Evolutionary conservation across 225 moss, liverwort and hornwort species (phyloP).

Genomic region (Physcomitrium patens): DNA sequence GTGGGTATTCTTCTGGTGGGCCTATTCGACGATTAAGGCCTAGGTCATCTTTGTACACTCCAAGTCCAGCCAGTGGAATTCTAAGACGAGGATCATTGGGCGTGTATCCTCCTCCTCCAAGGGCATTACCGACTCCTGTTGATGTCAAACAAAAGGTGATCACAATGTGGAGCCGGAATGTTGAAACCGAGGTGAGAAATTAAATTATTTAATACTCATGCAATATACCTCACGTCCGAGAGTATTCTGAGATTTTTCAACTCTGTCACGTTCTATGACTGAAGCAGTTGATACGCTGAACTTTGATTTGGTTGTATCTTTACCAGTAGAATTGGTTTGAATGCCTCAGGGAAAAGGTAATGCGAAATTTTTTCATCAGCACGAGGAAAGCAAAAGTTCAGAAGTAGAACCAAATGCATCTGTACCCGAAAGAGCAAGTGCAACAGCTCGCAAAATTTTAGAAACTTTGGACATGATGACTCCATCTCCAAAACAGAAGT

Average conservation of each 20-base stretch:
- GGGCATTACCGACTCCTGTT: slow-evolving; percentile 52
- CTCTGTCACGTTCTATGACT: no score
- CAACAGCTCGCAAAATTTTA: slow-evolving; percentile 93
- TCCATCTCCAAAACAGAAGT: slow-evolving; percentile 85
- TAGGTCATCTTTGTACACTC: slow-evolving; percentile 65
- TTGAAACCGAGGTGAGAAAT: slow-evolving; percentile 44
- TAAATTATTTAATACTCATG: background rate
- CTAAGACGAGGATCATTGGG: slow-evolving; percentile 65
- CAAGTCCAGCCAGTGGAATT: slow-evolving; percentile 62
- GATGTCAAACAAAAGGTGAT: slow-evolving; percentile 49
- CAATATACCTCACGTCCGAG: background rate
- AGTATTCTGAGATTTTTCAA: background rate
- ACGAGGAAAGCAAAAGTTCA: slow-evolving; percentile 38
- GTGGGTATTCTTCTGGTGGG: slow-evolving; percentile 78
- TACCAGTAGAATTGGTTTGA: slow-evolving; percentile 1
- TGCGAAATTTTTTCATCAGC: slow-evolving; percentile 20
- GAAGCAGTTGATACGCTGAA: no score
- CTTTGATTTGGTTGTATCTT: background rate
- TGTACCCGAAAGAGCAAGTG: slow-evolving; percentile 65
- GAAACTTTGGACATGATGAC: slow-evolving; percentile 97
- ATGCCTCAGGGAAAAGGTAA: slow-evolving; percentile 34
- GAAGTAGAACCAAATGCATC: slow-evolving; percentile 30
- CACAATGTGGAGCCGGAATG: slow-evolving; percentile 41
- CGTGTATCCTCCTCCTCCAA: slow-evolving; percentile 57
- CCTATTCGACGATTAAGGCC: slow-evolving; percentile 86